These are phyloP conservation scores for Phytopythium aichiense DNA, from an alignment of 352 stramenopile species.

Conservation along the genomic window DNA sequence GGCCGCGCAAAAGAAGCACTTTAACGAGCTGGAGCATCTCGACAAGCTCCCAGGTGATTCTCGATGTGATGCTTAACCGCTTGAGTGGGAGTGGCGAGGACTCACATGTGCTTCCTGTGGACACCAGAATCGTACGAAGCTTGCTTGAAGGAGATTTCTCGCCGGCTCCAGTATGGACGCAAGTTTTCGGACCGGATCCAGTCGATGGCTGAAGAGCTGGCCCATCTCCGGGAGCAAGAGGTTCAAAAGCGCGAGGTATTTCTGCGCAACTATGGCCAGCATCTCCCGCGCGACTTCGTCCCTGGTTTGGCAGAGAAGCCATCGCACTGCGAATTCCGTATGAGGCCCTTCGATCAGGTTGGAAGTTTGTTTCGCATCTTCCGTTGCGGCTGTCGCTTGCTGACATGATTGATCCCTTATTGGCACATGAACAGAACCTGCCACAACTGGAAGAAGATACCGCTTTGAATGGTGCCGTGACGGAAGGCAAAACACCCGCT, in stretches of 20 bases:
- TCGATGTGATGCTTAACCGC: neutral
- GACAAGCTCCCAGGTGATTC: conserved; percentile 65
- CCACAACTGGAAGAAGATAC: conserved; percentile 49
- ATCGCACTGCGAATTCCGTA: conserved; percentile 85
- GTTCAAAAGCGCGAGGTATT: conserved; percentile 75
- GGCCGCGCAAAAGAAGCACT: conserved; percentile 76
- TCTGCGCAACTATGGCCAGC: conserved; percentile 68
- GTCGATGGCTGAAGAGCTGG: conserved; percentile 82
- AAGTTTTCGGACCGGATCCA: conserved; percentile 81
- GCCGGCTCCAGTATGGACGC: conserved; percentile 62
- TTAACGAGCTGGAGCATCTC: conserved; percentile 82
- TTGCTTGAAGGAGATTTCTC: conserved; percentile 76
- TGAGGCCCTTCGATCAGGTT: conserved; percentile 80
- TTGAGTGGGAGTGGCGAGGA: neutral
- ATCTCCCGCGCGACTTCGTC: conserved; percentile 80
- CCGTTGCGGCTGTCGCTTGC: neutral
- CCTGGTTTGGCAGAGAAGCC: conserved; percentile 80
- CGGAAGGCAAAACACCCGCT: conserved; percentile 26
- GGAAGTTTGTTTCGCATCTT: neutral
- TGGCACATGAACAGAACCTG: conserved; percentile 30
- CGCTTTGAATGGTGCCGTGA: conserved; percentile 11
- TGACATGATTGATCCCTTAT: neutral
- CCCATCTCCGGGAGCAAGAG: conserved; percentile 78
- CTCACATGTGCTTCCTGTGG: neutral
- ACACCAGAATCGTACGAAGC: conserved; percentile 64